Evolutionary conservation across 2,329 filamentous ascomycete species (phyloP), one percentile per base, ranked within the genome.

Genomic region (Phialemoniopsis sp.): DNA sequence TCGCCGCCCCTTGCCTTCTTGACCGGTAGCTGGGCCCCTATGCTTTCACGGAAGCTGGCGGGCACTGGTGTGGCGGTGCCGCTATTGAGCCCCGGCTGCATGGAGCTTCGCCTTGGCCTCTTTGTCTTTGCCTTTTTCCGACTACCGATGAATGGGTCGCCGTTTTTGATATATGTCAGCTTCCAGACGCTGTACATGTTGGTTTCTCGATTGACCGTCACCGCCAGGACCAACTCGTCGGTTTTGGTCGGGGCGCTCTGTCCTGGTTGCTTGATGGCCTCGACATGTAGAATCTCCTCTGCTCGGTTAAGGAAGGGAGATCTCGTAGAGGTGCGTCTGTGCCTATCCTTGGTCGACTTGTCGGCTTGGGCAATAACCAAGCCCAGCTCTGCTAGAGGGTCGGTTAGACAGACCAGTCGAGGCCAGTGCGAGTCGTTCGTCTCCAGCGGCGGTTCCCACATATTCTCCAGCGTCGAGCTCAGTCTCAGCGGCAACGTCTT

Each of bases 121-220:
- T 72, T 67, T 47, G 66, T 52, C 54, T 72, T 66, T 43, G 68
- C 58, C 42, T 68, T 63, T 50, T 70, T 66, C 29, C 63, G 60
- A 14, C 70, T 52, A 57, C 75, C 52, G 46, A 72, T 56, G 48
- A 76, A 70, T 14, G 68, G 66, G 42, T 80, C 76, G 46, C 85
- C 80, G 44, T 84, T 81, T 21, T 84, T 76, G 38, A 89, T 69
- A 57, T 95, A 95, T 33, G 80, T 76, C 38, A 90, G 76, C 42
- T 82, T 83, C 91, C 91, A 97, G 34, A 97, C 72, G 3, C 83
- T 93, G 56, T 94, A 89, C 51, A 82, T 76, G 49, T 80, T 85
- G 4, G 80, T 80, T 48, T 88, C 83, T 39, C 80, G 69, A 55
- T 96, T 95, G 45, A 85, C 71, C 1, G 91, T 96, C 37, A 96